Evolutionary conservation across 371 early-diverging fungal genomes (phyloP), one percentile per base, ranked within the genome.

Genomic region (Apophysomyces elegans): DNA sequence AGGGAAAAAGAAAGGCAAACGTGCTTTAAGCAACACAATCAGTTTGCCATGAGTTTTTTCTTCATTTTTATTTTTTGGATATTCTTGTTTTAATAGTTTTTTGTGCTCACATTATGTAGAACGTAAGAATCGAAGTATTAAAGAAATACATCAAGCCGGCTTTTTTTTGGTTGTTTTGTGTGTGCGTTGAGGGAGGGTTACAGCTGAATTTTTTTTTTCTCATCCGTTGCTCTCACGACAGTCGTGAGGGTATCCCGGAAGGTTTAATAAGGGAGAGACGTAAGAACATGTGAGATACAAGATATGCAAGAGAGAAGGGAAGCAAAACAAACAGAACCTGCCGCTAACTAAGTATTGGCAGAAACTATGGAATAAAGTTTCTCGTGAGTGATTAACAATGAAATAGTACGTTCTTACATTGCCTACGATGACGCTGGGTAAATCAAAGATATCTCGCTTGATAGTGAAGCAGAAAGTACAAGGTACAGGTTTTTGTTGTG

Each of bases 401-500:
- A 39, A 54, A 12, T 46, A 9, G 39, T 43, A 35, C 50, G 18
- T 50, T 21, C 80, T 76, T 79, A 82, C 83, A 75, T 93, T 92
- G 62, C 94, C 94, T 11, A 94, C 87, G 67, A 94, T 90, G 46
- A 90, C 93, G 66, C 94, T 80, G 6, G 96, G 96, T 37, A 95
- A 86, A 77, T 95, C 96, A 84, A 96, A 95, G 50, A 95, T 91
- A 69, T 95, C 96, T 44, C 94, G 80, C 71, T 94, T 94, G 79
- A 96, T 93, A 6, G 95, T 95, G 69, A 96, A 95, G 71, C 95
- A 95, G 68, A 95, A 93, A 2, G 95, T 88, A 71, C 97, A 95
- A 0, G 93, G 92, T 11, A 96, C 92, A 14, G 84, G 75, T 35
- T 81, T 75, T 63, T 87, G 81, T 36, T 88, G 83, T 0, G 93